A percentile compares a stretch with the other conserved stretches of the same genome.
Evolutionary conservation across 202 grass and related monocot species (phyloP).

Genomic region (Dendrocalamus latiflorus): DNA sequence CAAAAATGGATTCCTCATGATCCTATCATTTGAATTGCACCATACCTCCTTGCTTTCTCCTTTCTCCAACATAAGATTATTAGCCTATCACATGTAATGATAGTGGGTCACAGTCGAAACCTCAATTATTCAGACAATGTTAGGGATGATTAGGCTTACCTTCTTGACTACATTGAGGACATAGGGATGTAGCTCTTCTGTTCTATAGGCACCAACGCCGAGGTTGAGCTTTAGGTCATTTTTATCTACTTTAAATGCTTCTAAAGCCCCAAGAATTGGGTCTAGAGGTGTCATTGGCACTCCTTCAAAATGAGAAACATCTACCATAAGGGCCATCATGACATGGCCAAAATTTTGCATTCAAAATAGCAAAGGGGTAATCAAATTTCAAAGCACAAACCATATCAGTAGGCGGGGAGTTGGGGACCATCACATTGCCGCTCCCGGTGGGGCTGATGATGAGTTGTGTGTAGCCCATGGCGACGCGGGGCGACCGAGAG

Average conservation of each 20-base stretch:
- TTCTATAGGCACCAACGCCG: conserved; percentile 92
- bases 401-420: too few relatives aligned
- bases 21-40: background rate
- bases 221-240: conserved; percentile 87
- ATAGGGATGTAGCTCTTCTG: conserved; percentile 87
- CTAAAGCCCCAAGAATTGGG: conserved; percentile 92
- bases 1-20: background rate
- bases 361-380: background rate
- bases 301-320: conserved; percentile 86
- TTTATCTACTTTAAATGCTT: conserved; percentile 79
- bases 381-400: too few relatives aligned
- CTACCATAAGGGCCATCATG: conserved; percentile 58
- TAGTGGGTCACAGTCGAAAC: conserved; percentile 8
- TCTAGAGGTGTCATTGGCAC: conserved; percentile 90
- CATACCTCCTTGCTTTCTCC: conserved; percentile 96
- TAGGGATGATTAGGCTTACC: conserved; percentile 25
- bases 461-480: too few relatives aligned
- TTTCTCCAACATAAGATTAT: conserved; percentile 91
- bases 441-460: too few relatives aligned
- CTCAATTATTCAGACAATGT: conserved; percentile 3
- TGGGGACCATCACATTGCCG: too few relatives aligned
- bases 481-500: too few relatives aligned
- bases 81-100: conserved; percentile 43
- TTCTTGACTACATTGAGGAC: conserved; percentile 95
- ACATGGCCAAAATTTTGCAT: conserved; percentile 47